These are phyloP conservation scores for Stereocaulon alpinum DNA, from an alignment of 495 filamentous ascomycete species.

Conservation along the genomic window DNA sequence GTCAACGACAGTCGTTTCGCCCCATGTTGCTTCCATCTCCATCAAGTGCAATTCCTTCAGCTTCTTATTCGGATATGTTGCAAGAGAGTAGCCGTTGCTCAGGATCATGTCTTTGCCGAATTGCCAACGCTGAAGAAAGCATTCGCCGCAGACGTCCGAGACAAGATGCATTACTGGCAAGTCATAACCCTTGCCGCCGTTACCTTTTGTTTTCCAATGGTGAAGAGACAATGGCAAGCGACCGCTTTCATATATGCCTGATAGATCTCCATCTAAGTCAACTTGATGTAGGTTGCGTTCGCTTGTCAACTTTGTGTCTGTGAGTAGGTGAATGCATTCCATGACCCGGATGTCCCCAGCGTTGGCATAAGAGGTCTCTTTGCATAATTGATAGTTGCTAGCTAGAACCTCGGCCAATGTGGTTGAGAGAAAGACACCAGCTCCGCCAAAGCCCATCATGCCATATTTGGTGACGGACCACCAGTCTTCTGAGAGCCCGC, in stretches of 20 bases:
- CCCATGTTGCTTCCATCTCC: slow-evolving; percentile 52
- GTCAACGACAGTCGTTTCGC: slow-evolving; percentile 29
- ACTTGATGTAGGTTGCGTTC: slow-evolving; percentile 53
- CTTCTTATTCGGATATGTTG: slow-evolving; percentile 42
- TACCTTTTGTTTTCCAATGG: slow-evolving; percentile 51
- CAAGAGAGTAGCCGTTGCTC: slow-evolving; percentile 53
- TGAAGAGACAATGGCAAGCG: slow-evolving; percentile 48
- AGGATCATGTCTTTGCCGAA: slow-evolving; percentile 49
- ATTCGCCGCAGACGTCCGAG: slow-evolving; percentile 46
- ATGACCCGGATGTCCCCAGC: slow-evolving; percentile 52
- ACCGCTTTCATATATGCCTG: slow-evolving; percentile 55
- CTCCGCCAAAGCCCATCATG: slow-evolving; percentile 58
- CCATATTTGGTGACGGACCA: slow-evolving; percentile 49
- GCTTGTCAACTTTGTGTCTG: slow-evolving; percentile 44
- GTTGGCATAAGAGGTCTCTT: slow-evolving; percentile 37
- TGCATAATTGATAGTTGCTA: slow-evolving; percentile 44
- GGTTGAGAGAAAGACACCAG: slow-evolving; percentile 54
- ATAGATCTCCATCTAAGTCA: slow-evolving; percentile 48
- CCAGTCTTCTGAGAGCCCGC: slow-evolving; percentile 54
- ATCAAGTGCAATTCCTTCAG: slow-evolving; percentile 42
- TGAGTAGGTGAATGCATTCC: slow-evolving; percentile 50
- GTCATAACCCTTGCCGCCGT: slow-evolving; percentile 39
- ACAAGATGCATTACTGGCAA: slow-evolving; percentile 50
- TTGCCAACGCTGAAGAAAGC: slow-evolving; percentile 52
- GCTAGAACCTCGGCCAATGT: slow-evolving; percentile 46